Base-by-base conservation (phyloP, 225 moss, liverwort and hornwort genomes). In the Anthoceros angustus region DNA sequence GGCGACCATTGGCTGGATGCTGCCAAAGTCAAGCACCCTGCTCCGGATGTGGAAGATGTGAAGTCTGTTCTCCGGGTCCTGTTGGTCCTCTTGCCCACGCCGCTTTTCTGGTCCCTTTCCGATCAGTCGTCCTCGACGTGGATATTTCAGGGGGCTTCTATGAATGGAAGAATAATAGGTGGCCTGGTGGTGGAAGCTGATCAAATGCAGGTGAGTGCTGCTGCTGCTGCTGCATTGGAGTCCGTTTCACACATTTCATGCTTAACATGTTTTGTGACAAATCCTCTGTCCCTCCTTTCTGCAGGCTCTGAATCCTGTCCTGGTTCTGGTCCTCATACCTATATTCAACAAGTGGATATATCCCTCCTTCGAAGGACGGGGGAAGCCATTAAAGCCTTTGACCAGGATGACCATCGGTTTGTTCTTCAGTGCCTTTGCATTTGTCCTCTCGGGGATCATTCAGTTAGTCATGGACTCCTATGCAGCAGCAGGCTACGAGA, bases 91-190 rank as follows among this genome's bases (percentile, higher is more conserved):
- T 77, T 98, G 32, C 98, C 98, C 6, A 81, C 92, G 15, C 88
- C 89, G 0, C 5, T 98, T 23, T 98, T 98, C 75, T 98, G 92
- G 92, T 72, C 92, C 16, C 87, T 98, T 32, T 92, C 64, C 18
- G 98, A 98, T 71, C 98, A 98, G 64, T 91, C 92, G 70, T 81
- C 88, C 12, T 89, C 98, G 11, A 98, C 87, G 75, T 98, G 98
- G 98, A 88, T 98, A 46, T 92, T 92, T 49, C 98, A 98, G 75
- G 95, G 83, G n/a, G 71, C 32, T 38, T 55, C 48, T 5, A 73
- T 98, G 46, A 68, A 98, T 26, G 83, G 88, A 10, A 76, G 67
- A 42, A 8, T 86, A 40, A 50, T 91, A 41, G 86, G 85, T 63
- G 78, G 79, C 26, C 0, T 87, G 3, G 77, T 73, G 12, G 80